phyloP scores from a whole-genome alignment of 2,329 filamentous ascomycete genomes.

The Orbilia oligospora region DNA sequence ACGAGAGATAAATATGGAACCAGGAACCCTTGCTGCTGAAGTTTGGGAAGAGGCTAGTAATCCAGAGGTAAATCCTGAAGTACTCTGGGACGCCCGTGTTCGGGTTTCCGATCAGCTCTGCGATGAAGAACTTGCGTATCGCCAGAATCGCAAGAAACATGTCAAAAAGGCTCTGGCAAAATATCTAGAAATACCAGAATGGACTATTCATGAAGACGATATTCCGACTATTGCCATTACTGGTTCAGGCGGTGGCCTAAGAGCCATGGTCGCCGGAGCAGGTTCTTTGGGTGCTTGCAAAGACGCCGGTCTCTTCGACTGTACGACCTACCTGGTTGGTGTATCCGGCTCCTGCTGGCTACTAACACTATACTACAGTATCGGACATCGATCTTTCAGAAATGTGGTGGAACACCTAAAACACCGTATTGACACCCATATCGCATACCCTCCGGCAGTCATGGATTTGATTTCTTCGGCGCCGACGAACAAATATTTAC shows the following conservation, averaged over 20 bases:
- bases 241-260: slow-evolving; percentile 89
- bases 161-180: slow-evolving; percentile 81
- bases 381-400: slow-evolving; percentile 77
- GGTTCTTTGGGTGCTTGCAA: slow-evolving; percentile 87
- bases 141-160: slow-evolving; percentile 77
- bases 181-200: slow-evolving; percentile 83
- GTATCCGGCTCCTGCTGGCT: slow-evolving; percentile 98
- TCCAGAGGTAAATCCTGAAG: slow-evolving; percentile 86
- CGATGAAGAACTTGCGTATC: slow-evolving; percentile 83
- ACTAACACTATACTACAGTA: slow-evolving; percentile 86
- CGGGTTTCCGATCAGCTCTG: slow-evolving; percentile 86
- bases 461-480: slow-evolving; percentile 85
- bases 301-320: slow-evolving; percentile 91
- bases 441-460: slow-evolving; percentile 90
- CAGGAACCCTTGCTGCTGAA: slow-evolving; percentile 89
- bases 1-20: slow-evolving; percentile 73
- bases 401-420: slow-evolving; percentile 88
- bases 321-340: slow-evolving; percentile 92
- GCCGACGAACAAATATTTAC: slow-evolving; percentile 91
- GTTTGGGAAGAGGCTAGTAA: slow-evolving; percentile 95
- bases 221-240: slow-evolving; percentile 94
- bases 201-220: slow-evolving; percentile 90
- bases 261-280: slow-evolving; percentile 89
- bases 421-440: slow-evolving; percentile 84
- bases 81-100: slow-evolving; percentile 83